Percentiles rank a stretch among this genome's conserved stretches.
Evolutionary conservation across 192 early-diverging fungal species (phyloP).

Genomic region (Mortierella hygrophila): DNA sequence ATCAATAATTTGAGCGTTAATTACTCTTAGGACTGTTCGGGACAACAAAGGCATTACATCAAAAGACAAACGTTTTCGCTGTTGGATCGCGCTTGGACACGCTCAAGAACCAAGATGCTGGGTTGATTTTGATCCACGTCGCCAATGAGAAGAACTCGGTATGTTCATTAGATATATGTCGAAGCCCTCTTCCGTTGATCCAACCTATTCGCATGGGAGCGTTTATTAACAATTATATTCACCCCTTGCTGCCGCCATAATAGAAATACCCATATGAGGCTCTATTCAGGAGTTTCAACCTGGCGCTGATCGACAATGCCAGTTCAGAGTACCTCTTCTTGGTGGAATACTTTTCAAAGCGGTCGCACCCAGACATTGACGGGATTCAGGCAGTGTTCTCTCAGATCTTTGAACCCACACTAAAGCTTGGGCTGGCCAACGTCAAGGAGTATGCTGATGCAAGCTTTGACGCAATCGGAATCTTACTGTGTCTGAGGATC

Average conservation of each 20-base stretch:
- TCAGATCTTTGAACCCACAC: constrained; percentile 91
- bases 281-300: constrained; percentile 92
- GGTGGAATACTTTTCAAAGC: constrained; percentile 88
- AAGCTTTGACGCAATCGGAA: constrained; percentile 89
- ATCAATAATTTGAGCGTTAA: no score
- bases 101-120: constrained; percentile 80
- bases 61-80: constrained; percentile 88
- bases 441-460: constrained; percentile 81
- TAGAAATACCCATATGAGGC: constrained; percentile 89
- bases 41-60: constrained; percentile 77
- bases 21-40: constrained; percentile 69
- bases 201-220: neutral
- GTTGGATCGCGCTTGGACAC: constrained; percentile 87
- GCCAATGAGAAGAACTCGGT: constrained; percentile 82
- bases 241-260: neutral
- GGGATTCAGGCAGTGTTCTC: constrained; percentile 78
- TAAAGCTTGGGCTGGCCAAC: constrained; percentile 74
- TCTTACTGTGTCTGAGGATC: constrained; percentile 91
- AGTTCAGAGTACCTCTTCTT: constrained; percentile 95
- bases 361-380: constrained; percentile 73
- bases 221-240: neutral
- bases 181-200: neutral
- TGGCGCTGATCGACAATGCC: constrained; percentile 95
- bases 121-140: constrained; percentile 87
- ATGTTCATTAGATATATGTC: constrained; percentile 15